Conservation (phyloP, 2,329 filamentous ascomycete genomes). For the Ophiocordyceps camponoti-leonardi region DNA sequence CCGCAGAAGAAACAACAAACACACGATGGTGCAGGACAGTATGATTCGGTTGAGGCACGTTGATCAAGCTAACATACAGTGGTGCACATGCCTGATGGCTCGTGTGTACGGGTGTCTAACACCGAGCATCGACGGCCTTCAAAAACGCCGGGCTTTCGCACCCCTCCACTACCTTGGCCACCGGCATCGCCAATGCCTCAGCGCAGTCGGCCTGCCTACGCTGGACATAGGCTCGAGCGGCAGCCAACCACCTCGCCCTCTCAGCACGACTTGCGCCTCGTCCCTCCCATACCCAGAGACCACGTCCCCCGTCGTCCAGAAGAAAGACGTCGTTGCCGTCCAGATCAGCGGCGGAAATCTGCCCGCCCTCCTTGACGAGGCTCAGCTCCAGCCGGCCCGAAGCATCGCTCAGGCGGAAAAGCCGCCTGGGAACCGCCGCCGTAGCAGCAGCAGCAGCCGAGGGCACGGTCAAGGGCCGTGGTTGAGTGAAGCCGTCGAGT, state of each 20-base stretch:
- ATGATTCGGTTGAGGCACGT: background rate
- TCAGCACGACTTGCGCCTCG: conserved; percentile 37
- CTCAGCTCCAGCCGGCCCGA: conserved; percentile 39
- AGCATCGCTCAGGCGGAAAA: conserved; percentile 47
- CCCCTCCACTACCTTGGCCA: conserved; percentile 40
- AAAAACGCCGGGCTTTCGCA: conserved; percentile 36
- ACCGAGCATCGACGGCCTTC: conserved; percentile 20
- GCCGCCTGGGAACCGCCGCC: conserved; percentile 14
- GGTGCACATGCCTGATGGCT: too few relatives aligned
- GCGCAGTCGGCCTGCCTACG: conserved; percentile 16
- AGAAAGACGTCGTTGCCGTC: conserved; percentile 45
- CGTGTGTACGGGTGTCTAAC: background rate
- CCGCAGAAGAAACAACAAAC: too few relatives aligned
- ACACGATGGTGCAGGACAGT: background rate
- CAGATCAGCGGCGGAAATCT: conserved; percentile 29
- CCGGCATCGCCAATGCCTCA: conserved; percentile 25
- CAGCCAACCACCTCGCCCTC: conserved; percentile 41
- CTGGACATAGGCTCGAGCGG: conserved; percentile 37
- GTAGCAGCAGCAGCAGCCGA: background rate
- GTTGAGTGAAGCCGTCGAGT: conserved; percentile 20
- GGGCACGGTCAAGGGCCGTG: conserved; percentile 19
- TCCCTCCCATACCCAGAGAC: conserved; percentile 52
- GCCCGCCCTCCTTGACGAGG: conserved; percentile 35
- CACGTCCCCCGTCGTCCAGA: conserved; percentile 36
- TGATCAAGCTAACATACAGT: background rate